Base-by-base conservation (phyloP, 768 basidiomycete genomes). In the Epithele typhae region DNA sequence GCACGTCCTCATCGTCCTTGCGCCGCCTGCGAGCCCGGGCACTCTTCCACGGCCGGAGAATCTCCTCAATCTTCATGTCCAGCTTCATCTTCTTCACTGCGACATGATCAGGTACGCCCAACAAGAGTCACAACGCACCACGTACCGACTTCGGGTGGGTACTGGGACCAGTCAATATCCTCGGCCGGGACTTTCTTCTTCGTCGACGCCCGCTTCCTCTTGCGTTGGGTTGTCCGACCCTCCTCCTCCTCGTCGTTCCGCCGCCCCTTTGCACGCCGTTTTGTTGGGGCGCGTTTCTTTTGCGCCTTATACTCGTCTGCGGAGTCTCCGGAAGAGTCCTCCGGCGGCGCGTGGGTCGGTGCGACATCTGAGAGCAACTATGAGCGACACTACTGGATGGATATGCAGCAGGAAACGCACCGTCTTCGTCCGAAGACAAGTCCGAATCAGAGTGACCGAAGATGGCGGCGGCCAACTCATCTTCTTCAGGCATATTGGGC, bases 371-470 rank as follows among this genome's bases (percentile, higher is more conserved):
- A 4, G 39, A 12, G 41, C 38, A 30, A 25, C 18, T 22, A 15
- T 34, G 22, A 27, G 56, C 40, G 48, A 58, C 44, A 9, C 5
- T n/a, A n/a, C n/a, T n/a, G 27, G 11, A 30, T 19, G 19, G 18
- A 9, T 10, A 33, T 35, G 5, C 33, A 18, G 22, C 8, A 17
- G 33, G 1, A 17, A 15, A 45, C 53, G 38, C 60, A 76, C 75
- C 73, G n/a, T 77, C 80, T 30, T 87, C 84, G 52, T 85, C 85
- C 8, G 81, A 80, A 0, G 88, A 91, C 8, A 91, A 78, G 52
- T 94, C 92, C 3, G 89, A 90, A 57, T 87, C 87, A 15, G 82
- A 84, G 32, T 85, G 48, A 51, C 87, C 89, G 59, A 92, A 92
- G 47, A 91, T 52, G 38, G 51, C 51, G 24, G 51, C 51, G 3